phyloP scores from a whole-genome alignment of 257 asterid species.

The Coffea eugenioides region DNA sequence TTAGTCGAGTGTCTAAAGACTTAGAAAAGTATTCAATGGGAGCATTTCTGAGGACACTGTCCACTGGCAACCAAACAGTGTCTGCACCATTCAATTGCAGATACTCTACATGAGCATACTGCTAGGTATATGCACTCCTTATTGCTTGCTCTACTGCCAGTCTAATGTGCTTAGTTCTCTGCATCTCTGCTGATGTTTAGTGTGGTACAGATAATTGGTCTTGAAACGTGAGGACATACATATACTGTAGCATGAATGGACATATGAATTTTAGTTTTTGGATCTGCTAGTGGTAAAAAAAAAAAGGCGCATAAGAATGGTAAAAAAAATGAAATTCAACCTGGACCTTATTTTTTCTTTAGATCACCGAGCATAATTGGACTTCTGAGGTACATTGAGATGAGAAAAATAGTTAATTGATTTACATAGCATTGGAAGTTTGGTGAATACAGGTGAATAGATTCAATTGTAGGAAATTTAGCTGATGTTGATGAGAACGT shows the following conservation, averaged over 20 bases:
- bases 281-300: not conserved
- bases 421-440: too few species aligned
- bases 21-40: not conserved
- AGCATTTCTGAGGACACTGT: not conserved
- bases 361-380: too few species aligned
- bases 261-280: not conserved
- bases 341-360: not conserved
- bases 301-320: not conserved
- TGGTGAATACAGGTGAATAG: not conserved
- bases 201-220: not conserved
- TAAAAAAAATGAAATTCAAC: not conserved
- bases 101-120: not conserved
- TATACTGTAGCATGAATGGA: not conserved
- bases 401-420: not conserved
- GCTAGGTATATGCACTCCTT: not conserved
- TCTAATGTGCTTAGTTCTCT: not conserved
- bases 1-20: not conserved
- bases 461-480: not conserved
- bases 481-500: not conserved
- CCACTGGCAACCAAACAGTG: not conserved
- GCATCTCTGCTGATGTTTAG: not conserved
- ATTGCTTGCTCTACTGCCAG: not conserved
- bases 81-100: not conserved
- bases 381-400: not conserved
- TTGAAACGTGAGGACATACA: too few species aligned